Conservation (phyloP, 352 stramenopile species). For the Pythium diclinum region DNA sequence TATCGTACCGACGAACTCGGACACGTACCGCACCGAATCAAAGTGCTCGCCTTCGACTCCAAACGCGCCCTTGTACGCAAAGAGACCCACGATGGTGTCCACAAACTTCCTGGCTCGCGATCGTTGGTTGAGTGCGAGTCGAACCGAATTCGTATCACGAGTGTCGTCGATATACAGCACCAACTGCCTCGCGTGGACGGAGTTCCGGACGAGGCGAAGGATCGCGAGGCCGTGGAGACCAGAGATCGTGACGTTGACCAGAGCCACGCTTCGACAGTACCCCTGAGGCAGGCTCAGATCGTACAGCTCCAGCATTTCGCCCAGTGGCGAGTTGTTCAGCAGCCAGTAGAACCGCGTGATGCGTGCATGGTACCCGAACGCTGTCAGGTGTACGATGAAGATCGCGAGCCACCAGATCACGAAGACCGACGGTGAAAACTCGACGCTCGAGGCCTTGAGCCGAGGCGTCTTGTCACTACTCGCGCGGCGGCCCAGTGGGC, state of each 20-base stretch:
- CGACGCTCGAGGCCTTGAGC: too few species aligned
- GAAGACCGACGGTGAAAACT: too few species aligned
- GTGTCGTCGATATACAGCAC: conserved; percentile 1
- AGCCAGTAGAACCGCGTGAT: conserved; percentile 5
- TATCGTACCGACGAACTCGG: too few species aligned
- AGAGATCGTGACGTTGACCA: conserved; percentile 2
- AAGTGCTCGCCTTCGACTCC: too few species aligned
- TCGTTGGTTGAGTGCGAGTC: too few species aligned
- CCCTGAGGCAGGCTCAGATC: neutral
- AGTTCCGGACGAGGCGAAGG: conserved; percentile 4
- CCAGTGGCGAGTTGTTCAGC: neutral
- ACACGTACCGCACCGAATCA: too few species aligned
- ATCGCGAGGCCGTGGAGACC: neutral
- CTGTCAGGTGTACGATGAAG: conserved; percentile 29
- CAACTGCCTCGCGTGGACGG: neutral
- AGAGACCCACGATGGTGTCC: too few species aligned
- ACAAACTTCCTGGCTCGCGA: too few species aligned
- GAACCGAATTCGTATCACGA: neutral
- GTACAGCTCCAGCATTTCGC: conserved; percentile 4
- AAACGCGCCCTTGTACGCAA: too few species aligned
- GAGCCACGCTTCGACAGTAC: neutral
- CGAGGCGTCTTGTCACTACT: too few species aligned
- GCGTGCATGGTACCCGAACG: conserved; percentile 1
- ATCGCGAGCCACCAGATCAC: too few species aligned
- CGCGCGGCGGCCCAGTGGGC: too few species aligned